Base-by-base conservation (phyloP, 768 basidiomycete species). In the Mycena floridula region DNA sequence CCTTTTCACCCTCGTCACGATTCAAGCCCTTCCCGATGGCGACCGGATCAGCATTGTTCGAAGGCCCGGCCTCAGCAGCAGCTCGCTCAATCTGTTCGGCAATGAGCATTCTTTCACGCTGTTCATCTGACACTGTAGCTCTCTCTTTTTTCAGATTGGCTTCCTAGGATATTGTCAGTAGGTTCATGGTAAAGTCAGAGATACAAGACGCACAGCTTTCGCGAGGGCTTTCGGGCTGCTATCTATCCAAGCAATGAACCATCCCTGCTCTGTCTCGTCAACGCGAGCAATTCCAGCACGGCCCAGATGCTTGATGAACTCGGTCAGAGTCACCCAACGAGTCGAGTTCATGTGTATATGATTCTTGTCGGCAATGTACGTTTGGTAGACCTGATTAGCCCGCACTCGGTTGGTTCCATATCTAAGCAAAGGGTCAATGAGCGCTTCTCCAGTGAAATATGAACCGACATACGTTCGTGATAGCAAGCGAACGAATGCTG, bases 311-410 rank as follows among this genome's bases (percentile, higher is more conserved):
- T 95, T 93, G 53, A 78, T 73, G 53, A 98, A 99, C 61, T 95
- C 95, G n/a, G 90, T 89, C 56, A 98, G 75, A 11, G 96, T 96
- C 23, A 97, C 90, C 93, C 95, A 99, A 40, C 90, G 83, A 12
- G 96, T 98, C 5, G 94, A 68, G 65, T 99, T 99, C 96, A 99
- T 99, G 69, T 99, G 96, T 24, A 96, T 70, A 63, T 98, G 96
- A 37, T 69, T 59, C 67, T 93, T 94, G 67, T 97, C 94, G 45
- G 86, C 76, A 52, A 99, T 99, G 65, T 90, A 95, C 62, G 98
- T 95, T 64, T 99, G 94, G 55, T 99, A 99, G 12, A 98, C 95
- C 38, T 80, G 82, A 59, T 99, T 99, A 22, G 91, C 91, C 51
- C 83, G 78, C 25, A 98, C 92, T 38, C 96, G 86, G 61, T 97